These are phyloP conservation scores for Pichia sp. DNA, from an alignment of 1,139 yeast species.

Conservation along the genomic window DNA sequence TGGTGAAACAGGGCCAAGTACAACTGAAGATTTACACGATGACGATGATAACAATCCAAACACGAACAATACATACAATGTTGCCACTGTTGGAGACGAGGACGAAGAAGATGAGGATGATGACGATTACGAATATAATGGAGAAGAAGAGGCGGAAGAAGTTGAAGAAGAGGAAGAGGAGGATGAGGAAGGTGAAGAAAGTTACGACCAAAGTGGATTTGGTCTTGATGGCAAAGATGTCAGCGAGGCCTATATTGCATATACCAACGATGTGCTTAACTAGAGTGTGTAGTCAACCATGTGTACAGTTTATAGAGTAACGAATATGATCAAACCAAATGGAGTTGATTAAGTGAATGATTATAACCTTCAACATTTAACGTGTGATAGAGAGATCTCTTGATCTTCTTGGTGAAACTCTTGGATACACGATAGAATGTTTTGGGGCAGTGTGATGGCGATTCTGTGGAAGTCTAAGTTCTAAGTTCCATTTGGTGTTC, in stretches of 20 bases:
- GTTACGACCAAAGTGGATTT: slow-evolving; percentile 5
- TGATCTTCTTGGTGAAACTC: no score
- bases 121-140: slow-evolving; percentile 19
- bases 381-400: no score
- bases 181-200: slow-evolving; percentile 11
- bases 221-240: slow-evolving; percentile 1
- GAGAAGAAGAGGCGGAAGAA: slow-evolving; percentile 14
- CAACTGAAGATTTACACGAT: background rate
- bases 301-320: no score
- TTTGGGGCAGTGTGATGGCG: no score
- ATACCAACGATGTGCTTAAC: background rate
- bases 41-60: background rate
- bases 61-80: background rate
- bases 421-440: no score
- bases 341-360: no score
- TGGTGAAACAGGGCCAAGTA: background rate
- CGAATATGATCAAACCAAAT: no score
- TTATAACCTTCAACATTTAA: no score
- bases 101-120: slow-evolving; percentile 18
- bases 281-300: no score
- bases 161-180: slow-evolving; percentile 15
- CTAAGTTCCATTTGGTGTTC: no score
- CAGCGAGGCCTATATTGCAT: background rate
- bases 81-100: slow-evolving; percentile 11
- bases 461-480: no score